These are phyloP conservation scores for Zygosaccharomyces sapae DNA, from an alignment of 1,139 yeast genomes.

Conservation along the genomic window DNA sequence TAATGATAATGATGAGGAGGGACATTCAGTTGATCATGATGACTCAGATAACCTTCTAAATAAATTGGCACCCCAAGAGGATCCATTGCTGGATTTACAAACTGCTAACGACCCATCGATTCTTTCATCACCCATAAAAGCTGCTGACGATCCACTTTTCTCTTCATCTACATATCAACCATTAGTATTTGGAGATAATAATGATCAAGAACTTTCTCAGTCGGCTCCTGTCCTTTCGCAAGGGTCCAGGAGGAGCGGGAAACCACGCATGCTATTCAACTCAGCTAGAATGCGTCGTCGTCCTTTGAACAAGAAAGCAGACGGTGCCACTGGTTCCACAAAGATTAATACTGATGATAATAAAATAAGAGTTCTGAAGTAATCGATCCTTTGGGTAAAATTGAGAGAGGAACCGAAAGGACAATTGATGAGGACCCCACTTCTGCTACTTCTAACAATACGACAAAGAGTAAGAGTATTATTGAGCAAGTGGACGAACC, in stretches of 20 bases:
- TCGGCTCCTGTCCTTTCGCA: constrained; percentile 7
- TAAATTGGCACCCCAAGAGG: constrained; percentile 30
- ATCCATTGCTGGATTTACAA: constrained; percentile 22
- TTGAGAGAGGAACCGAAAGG: constrained; percentile 21
- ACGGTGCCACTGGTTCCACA: too few relatives aligned
- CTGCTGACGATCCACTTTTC: constrained; percentile 24
- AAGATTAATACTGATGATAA: too few relatives aligned
- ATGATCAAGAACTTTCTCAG: constrained; percentile 5
- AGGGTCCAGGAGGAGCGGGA: constrained; percentile 15
- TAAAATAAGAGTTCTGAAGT: constrained; percentile 5
- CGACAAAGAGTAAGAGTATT: constrained; percentile 13
- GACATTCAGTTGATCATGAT: constrained; percentile 5
- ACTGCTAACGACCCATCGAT: constrained; percentile 8
- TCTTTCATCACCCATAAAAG: constrained; percentile 15
- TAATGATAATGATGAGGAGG: constrained; percentile 2
- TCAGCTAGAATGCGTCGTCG: constrained; percentile 30
- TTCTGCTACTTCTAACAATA: not conserved
- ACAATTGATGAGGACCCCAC: constrained; percentile 19
- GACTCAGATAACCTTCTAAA: constrained; percentile 16
- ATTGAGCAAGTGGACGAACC: constrained; percentile 29
- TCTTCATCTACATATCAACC: constrained; percentile 22
- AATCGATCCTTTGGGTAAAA: constrained; percentile 29
- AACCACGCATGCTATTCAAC: constrained; percentile 27
- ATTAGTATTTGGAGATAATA: constrained; percentile 11
- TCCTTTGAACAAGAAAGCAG: too few relatives aligned